phyloP scores from a whole-genome alignment of 345 rosid genomes.

The Turritis glabra region DNA sequence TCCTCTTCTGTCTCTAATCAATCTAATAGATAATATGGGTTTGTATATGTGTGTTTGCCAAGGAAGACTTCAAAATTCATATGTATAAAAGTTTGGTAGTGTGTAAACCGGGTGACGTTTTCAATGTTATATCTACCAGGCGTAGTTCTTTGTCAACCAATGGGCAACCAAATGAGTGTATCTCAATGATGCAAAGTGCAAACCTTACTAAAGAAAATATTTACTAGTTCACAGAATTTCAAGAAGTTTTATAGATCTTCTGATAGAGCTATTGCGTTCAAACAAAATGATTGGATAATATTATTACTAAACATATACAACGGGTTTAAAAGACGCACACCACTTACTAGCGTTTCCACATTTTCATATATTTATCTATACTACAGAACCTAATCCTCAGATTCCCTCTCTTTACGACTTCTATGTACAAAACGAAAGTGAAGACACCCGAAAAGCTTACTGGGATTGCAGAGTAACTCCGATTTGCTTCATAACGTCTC shows the following conservation, averaged over 20 bases:
- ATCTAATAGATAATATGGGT: background rate
- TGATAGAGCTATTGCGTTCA: background rate
- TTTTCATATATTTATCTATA: constrained; percentile 15
- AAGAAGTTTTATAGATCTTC: background rate
- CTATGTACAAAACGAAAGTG: constrained; percentile 18
- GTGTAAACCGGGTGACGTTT: background rate
- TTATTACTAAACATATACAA: constrained; percentile 23
- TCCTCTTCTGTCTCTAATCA: constrained; percentile 30
- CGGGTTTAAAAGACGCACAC: constrained; percentile 9
- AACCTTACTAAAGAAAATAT: background rate
- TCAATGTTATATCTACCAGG: background rate
- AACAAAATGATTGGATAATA: background rate
- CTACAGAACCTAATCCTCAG: constrained; percentile 24
- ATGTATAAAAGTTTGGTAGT: constrained; percentile 31
- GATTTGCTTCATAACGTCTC: constrained; percentile 14
- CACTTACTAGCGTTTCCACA: constrained; percentile 16
- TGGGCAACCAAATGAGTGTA: background rate
- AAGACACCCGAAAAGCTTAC: constrained; percentile 10
- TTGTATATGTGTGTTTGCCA: constrained; percentile 30
- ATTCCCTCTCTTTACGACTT: constrained; percentile 19
- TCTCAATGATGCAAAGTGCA: background rate
- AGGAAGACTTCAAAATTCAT: constrained; percentile 13
- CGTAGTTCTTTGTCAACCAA: background rate
- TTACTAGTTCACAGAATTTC: background rate
- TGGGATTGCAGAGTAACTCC: background rate